Conservation (phyloP, 2,329 filamentous ascomycete genomes). For the Talaromyces sp. region DNA sequence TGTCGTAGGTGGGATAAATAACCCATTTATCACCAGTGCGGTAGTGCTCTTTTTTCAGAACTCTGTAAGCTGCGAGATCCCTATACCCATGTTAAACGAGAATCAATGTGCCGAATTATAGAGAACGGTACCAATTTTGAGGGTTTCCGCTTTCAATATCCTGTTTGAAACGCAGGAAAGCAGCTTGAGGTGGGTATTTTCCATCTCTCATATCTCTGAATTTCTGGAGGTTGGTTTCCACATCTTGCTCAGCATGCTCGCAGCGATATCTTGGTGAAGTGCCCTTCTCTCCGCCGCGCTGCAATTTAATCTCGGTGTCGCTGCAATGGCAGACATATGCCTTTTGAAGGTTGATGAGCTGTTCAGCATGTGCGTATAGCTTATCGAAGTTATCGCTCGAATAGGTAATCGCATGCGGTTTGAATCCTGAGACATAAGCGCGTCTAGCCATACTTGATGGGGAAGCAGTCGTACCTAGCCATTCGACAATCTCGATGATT, state of each 20-base stretch:
- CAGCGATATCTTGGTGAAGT: constrained; percentile 69
- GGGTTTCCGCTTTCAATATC: constrained; percentile 68
- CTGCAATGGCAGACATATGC: constrained; percentile 80
- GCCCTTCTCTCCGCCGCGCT: constrained; percentile 66
- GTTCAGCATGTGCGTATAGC: constrained; percentile 82
- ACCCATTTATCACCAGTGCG: constrained; percentile 78
- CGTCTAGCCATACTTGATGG: neutral
- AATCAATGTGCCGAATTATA: neutral
- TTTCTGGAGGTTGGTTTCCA: constrained; percentile 71
- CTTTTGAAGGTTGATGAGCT: constrained; percentile 65
- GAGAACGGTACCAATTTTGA: constrained; percentile 62
- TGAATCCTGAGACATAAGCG: constrained; percentile 58
- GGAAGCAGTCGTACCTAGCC: constrained; percentile 43
- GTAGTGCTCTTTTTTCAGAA: constrained; percentile 53
- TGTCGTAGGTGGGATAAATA: constrained; percentile 94
- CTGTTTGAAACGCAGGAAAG: constrained; percentile 91
- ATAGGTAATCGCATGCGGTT: constrained; percentile 72
- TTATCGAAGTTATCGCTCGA: constrained; percentile 85
- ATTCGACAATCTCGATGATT: constrained; percentile 77
- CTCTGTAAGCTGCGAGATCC: constrained; percentile 87
- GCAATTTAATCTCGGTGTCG: constrained; percentile 76
- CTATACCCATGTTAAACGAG: constrained; percentile 26
- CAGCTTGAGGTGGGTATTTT: constrained; percentile 78
- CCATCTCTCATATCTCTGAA: constrained; percentile 89
- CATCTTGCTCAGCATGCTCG: constrained; percentile 66